phyloP scores from a whole-genome alignment of 2,329 filamentous ascomycete species.

The Colletotrichum sidae region DNA sequence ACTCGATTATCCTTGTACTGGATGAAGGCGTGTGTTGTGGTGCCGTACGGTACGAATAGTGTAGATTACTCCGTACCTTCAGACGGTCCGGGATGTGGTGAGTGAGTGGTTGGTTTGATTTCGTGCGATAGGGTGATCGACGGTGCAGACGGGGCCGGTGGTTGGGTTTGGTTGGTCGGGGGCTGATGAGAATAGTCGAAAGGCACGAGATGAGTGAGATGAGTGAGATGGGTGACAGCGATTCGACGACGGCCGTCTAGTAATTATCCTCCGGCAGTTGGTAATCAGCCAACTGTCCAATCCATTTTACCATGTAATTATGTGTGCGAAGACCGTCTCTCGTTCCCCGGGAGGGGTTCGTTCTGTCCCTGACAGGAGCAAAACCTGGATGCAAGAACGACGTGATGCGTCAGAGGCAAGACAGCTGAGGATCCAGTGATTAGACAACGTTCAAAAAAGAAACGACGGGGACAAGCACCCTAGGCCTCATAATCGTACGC shows the following conservation, averaged over 20 bases:
- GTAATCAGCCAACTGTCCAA: too few species aligned
- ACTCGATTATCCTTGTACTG: neutral
- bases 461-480: slow-evolving; percentile 5
- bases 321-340: too few species aligned
- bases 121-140: slow-evolving; percentile 29
- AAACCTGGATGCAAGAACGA: too few species aligned
- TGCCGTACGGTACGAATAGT: slow-evolving; percentile 1
- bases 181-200: neutral
- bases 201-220: slow-evolving; percentile 1
- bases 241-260: too few species aligned
- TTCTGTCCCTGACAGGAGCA: too few species aligned
- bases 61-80: slow-evolving; percentile 17
- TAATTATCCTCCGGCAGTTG: too few species aligned
- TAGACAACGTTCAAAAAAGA: slow-evolving; percentile 10
- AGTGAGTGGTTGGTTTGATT: slow-evolving; percentile 18
- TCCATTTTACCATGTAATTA: too few species aligned
- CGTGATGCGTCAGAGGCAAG: slow-evolving; percentile 7
- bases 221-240: neutral
- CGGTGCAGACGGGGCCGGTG: slow-evolving; percentile 24
- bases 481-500: too few species aligned
- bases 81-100: slow-evolving; percentile 28
- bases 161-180: slow-evolving; percentile 14
- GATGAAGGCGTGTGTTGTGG: neutral
- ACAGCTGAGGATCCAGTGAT: neutral
- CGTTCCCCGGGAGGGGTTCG: too few species aligned